A percentile compares a stretch with the other conserved stretches of the same genome.
Conservation (phyloP, 495 filamentous ascomycete genomes). For the Xylaria telfairii region DNA sequence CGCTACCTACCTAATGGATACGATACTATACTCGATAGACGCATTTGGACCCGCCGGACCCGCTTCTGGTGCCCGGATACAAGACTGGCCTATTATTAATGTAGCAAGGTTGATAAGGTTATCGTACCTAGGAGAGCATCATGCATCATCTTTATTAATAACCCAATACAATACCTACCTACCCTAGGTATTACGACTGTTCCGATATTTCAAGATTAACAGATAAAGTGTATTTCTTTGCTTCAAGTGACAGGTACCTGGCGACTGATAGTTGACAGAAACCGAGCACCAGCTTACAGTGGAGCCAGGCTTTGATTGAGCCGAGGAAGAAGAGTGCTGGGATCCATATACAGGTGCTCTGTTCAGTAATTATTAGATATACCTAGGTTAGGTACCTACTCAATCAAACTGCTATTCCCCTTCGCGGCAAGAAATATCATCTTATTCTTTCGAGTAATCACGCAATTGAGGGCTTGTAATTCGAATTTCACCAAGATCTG, state of each 20-base stretch:
- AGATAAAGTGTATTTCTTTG: background rate
- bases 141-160: background rate
- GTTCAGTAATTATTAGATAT: background rate
- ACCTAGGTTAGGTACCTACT: background rate
- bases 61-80: background rate
- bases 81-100: background rate
- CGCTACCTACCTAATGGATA: background rate
- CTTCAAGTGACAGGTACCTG: background rate
- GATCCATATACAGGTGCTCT: no score
- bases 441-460: background rate
- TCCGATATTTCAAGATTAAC: background rate
- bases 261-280: background rate
- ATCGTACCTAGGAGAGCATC: background rate
- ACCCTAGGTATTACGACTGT: background rate
- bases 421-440: background rate
- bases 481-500: background rate
- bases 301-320: background rate
- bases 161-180: background rate
- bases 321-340: background rate
- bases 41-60: no score
- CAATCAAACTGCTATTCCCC: background rate
- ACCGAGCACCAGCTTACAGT: background rate
- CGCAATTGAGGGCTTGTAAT: constrained; percentile 2
- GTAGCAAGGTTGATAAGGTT: no score
- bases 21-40: constrained; percentile 1